These are phyloP conservation scores for Anthracocystis walkeri DNA, from an alignment of 1,284 basidiomycete genomes.

Conservation along the genomic window DNA sequence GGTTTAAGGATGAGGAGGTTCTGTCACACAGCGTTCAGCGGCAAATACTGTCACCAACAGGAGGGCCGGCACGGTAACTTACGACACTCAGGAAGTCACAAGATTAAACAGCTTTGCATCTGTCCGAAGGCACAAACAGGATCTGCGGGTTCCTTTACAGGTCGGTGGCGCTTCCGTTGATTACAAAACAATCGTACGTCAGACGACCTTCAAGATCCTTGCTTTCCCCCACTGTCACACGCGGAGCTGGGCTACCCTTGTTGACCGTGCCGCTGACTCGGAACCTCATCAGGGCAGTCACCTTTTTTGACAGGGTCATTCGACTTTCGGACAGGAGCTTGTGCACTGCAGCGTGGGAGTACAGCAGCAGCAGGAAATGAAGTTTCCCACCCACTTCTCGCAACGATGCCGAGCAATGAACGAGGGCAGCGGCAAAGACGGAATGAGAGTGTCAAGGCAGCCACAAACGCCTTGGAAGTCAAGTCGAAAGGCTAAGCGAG, in stretches of 20 bases:
- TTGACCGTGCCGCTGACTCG: neutral
- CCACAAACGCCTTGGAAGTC: too few species aligned
- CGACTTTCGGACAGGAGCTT: neutral
- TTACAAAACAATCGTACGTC: too few species aligned
- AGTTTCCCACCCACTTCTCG: too few species aligned
- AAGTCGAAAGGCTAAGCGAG: neutral
- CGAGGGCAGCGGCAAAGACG: neutral
- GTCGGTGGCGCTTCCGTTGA: too few species aligned
- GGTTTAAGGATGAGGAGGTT: neutral
- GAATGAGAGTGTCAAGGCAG: neutral
- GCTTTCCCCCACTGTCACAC: neutral
- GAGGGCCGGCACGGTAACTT: too few species aligned
- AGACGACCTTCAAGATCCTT: too few species aligned
- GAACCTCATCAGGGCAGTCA: neutral
- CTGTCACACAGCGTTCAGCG: neutral
- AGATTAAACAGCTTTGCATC: too few species aligned
- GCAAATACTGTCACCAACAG: too few species aligned
- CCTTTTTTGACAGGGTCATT: neutral
- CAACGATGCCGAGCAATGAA: constrained; percentile 5
- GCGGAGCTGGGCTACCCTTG: neutral
- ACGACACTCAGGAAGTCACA: too few species aligned
- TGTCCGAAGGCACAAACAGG: too few species aligned
- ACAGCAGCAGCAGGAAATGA: neutral
- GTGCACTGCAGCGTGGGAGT: neutral
- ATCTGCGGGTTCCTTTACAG: too few species aligned